A percentile compares a stretch with the other conserved stretches of the same genome.
phyloP scores from a whole-genome alignment of 257 asterid species.

The Primulina tabacum region DNA sequence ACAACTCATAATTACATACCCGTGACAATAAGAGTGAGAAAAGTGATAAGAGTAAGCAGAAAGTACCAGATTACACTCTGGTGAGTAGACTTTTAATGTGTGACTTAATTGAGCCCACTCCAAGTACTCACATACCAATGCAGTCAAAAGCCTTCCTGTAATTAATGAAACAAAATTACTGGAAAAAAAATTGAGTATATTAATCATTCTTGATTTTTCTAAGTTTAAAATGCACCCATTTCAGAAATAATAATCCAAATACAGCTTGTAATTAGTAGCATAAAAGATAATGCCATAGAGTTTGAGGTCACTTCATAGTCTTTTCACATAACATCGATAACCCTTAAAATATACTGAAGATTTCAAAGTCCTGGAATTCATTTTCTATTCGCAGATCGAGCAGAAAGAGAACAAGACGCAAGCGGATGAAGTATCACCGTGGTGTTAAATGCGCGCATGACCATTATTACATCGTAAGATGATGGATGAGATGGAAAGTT shows the following conservation, averaged over 20 bases:
- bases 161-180: slow-evolving; percentile 16
- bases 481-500: background rate
- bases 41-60: slow-evolving; percentile 13
- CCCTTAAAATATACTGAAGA: background rate
- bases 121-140: slow-evolving; percentile 83
- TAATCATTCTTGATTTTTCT: background rate
- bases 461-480: background rate
- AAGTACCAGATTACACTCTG: slow-evolving; percentile 83
- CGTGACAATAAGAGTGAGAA: background rate
- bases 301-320: background rate
- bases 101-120: slow-evolving; percentile 94
- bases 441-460: background rate
- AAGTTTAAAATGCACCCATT: background rate
- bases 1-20: slow-evolving; percentile 12
- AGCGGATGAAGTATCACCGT: background rate
- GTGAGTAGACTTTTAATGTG: slow-evolving; percentile 78
- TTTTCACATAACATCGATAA: background rate
- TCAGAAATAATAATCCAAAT: background rate
- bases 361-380: too few species aligned
- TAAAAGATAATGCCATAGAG: background rate
- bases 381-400: background rate
- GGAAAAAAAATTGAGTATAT: background rate
- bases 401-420: background rate
- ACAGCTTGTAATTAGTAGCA: background rate
- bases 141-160: slow-evolving; percentile 83